Base-by-base conservation (phyloP, 805 yeast genomes). In the Starmerella vitae region DNA sequence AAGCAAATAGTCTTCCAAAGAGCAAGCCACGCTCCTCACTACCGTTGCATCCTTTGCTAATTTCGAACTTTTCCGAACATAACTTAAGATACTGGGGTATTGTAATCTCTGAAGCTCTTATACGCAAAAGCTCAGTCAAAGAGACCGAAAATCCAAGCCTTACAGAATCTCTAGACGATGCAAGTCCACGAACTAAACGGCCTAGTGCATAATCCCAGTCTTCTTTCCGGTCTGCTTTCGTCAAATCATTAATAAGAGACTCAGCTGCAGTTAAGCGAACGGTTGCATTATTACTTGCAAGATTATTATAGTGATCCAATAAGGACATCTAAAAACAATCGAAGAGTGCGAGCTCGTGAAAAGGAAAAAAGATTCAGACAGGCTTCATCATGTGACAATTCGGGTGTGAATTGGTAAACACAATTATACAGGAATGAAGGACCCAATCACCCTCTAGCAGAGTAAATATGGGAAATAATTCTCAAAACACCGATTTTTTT, bases 81-180 rank as follows among this genome's bases (percentile, higher is more conserved):
- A 61, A 53, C 3, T 49, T 50, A 25, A 69, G 47, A 53, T 68
- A 55, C 44, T 63, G 47, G 25, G 62, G 48, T 33, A 67, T 43
- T 38, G 70, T 51, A 47, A 74, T 52, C 3, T 49, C 36, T 6
- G 45, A 50, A 46, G 39, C 33, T 39, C 67, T 47, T 13, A 47
- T 43, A 12, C 40, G 38, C 15, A 61, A 44, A 9, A 61, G 45
- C 56, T 88, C 96, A 0, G 86, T 73, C 32, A 88, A 61, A 33
- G 94, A 88, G 68, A 83, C 72, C 2, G 94, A 81, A 53, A 78
- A 88, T 4, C 97, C 97, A 21, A 82, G 60, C 41, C 96, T 66
- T 1, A 94, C 91, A 34, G 84, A 69, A 19, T 80, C 93, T 52
- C 91, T 71, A 13, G 85, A 70, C 5, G 94, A 79, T 4, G 84